phyloP scores from a whole-genome alignment of 1,284 basidiomycete genomes.

The Heterobasidion irregulare region DNA sequence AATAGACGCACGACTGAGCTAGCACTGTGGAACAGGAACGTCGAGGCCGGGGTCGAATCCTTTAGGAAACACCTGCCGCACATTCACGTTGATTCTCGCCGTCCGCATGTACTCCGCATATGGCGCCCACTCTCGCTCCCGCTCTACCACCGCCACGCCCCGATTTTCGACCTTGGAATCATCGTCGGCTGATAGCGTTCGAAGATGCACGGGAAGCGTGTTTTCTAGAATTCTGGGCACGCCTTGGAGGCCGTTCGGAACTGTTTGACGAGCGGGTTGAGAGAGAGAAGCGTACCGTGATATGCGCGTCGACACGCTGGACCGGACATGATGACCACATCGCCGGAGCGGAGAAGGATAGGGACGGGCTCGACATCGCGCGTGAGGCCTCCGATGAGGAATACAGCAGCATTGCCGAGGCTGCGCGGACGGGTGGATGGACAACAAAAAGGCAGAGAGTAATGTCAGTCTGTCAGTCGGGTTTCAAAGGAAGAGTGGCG shows the following conservation, averaged over 20 bases:
- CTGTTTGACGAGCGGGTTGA: too few species aligned
- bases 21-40: too few species aligned
- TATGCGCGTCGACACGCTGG: slow-evolving; percentile 76
- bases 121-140: slow-evolving; percentile 36
- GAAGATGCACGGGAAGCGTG: slow-evolving; percentile 62
- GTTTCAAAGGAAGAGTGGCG: too few species aligned
- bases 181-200: slow-evolving; percentile 15
- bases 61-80: slow-evolving; percentile 79
- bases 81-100: slow-evolving; percentile 83
- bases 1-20: too few species aligned
- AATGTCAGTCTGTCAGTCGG: too few species aligned
- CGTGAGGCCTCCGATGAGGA: slow-evolving; percentile 80
- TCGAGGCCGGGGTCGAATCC: slow-evolving; percentile 41
- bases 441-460: too few species aligned
- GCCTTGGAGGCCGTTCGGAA: slow-evolving; percentile 32
- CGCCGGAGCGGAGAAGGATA: slow-evolving; percentile 80
- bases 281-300: slow-evolving; percentile 49
- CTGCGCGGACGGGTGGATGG: too few species aligned
- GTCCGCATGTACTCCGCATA: slow-evolving; percentile 58
- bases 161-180: neutral
- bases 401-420: slow-evolving; percentile 79
- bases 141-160: too few species aligned
- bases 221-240: slow-evolving; percentile 80
- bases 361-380: slow-evolving; percentile 71
- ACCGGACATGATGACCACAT: slow-evolving; percentile 89